These are phyloP conservation scores for Lizonia empirigonia DNA, from an alignment of 2,329 filamentous ascomycete genomes.

Conservation along the genomic window DNA sequence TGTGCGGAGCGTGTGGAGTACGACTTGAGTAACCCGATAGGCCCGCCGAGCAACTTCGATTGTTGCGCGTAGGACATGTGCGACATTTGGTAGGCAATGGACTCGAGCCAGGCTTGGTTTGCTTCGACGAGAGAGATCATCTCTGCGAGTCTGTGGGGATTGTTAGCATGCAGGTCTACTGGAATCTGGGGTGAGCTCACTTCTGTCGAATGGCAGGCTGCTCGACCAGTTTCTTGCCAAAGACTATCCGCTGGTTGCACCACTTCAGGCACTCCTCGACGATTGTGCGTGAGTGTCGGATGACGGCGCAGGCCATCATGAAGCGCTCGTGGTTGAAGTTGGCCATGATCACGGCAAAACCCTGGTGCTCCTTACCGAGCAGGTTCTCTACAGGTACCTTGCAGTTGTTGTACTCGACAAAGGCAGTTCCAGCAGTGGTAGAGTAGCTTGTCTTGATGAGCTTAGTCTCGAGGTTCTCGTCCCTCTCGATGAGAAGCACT, in stretches of 20 bases:
- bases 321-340: conserved; percentile 91
- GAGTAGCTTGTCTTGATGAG: conserved; percentile 84
- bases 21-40: conserved; percentile 82
- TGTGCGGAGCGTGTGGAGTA: conserved; percentile 76
- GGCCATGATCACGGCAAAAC: conserved; percentile 80
- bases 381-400: conserved; percentile 81
- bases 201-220: conserved; percentile 83
- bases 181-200: conserved; percentile 49
- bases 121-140: conserved; percentile 84
- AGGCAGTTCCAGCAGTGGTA: conserved; percentile 76
- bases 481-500: conserved; percentile 75
- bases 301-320: conserved; percentile 71
- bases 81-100: conserved; percentile 86
- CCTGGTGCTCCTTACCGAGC: conserved; percentile 82
- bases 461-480: conserved; percentile 76
- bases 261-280: conserved; percentile 88
- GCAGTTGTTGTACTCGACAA: conserved; percentile 83
- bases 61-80: conserved; percentile 82
- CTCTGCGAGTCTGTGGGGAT: conserved; percentile 68
- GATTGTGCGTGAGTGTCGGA: conserved; percentile 69
- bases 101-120: conserved; percentile 86
- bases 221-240: conserved; percentile 79
- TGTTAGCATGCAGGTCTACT: neutral
- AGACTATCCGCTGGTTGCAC: conserved; percentile 84
- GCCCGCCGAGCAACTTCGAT: conserved; percentile 74